These are phyloP conservation scores for Aspergillus taichungensis DNA, from an alignment of 495 filamentous ascomycete species.

Conservation along the genomic window DNA sequence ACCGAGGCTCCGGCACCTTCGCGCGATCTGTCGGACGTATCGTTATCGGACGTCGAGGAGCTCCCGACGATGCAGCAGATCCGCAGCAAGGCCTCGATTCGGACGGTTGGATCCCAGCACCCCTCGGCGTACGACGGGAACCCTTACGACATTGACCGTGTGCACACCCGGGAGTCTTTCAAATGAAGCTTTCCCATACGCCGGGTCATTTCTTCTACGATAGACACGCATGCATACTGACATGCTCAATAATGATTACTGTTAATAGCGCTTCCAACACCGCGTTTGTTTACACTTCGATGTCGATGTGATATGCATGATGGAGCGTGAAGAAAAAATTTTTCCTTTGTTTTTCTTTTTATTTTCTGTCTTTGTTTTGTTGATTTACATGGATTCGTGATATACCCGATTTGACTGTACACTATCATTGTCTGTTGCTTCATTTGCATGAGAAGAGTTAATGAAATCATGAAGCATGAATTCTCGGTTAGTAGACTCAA, in stretches of 20 bases:
- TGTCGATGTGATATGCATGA: constrained; percentile 9
- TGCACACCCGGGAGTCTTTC: constrained; percentile 38
- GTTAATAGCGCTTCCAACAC: constrained; percentile 4
- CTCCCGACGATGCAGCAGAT: constrained; percentile 15
- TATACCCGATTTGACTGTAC: constrained; percentile 15
- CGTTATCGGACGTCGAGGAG: constrained; percentile 15
- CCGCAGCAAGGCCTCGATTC: constrained; percentile 28
- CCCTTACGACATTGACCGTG: constrained; percentile 38
- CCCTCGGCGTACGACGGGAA: constrained; percentile 33
- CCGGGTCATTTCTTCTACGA: not conserved
- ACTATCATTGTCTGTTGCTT: constrained; percentile 1
- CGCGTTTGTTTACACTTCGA: not conserved
- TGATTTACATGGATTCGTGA: constrained; percentile 9
- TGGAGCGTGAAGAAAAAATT: constrained; percentile 7
- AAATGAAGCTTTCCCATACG: constrained; percentile 9
- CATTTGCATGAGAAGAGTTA: constrained; percentile 13
- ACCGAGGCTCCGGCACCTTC: constrained; percentile 30
- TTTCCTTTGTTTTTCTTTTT: not conserved
- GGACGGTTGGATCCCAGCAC: constrained; percentile 19
- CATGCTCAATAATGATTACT: constrained; percentile 15
- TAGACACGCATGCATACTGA: not conserved
- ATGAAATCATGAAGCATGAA: not conserved
- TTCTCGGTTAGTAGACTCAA: not conserved
- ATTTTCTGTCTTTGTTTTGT: not conserved
- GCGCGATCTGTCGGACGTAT: constrained; percentile 13